A percentile compares a stretch with the other conserved stretches of the same genome.
Conservation (phyloP, 2,329 filamentous ascomycete species). For the Fusarium luffae region DNA sequence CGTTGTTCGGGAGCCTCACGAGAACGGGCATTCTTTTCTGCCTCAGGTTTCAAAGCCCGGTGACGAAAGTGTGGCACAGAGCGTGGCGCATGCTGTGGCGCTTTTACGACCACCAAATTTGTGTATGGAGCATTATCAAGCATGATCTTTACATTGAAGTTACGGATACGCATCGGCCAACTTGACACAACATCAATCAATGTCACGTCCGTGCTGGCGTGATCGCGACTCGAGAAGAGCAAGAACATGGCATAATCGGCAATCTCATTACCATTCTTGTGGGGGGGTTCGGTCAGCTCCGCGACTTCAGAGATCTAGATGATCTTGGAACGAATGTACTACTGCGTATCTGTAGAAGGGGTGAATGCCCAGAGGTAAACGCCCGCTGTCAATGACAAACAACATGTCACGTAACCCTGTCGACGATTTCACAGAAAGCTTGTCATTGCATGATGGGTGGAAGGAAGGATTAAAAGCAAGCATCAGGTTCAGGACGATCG, state of each 20-base stretch:
- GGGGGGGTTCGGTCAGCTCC: slow-evolving; percentile 1
- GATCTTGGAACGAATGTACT: slow-evolving; percentile 19
- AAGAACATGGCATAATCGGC: slow-evolving; percentile 23
- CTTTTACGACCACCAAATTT: slow-evolving; percentile 5
- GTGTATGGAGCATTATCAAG: background rate
- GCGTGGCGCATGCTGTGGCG: slow-evolving; percentile 10
- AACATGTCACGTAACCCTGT: slow-evolving; percentile 7
- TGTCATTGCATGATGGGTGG: background rate
- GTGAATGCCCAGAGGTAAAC: slow-evolving; percentile 5
- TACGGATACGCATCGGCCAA: background rate
- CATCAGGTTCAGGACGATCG: slow-evolving; percentile 31
- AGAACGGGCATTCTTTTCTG: slow-evolving; percentile 43
- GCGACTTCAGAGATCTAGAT: slow-evolving; percentile 15
- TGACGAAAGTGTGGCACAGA: background rate
- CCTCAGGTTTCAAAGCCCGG: slow-evolving; percentile 46
- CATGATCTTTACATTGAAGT: background rate
- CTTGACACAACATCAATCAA: slow-evolving; percentile 2
- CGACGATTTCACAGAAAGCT: slow-evolving; percentile 1
- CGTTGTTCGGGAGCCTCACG: slow-evolving; percentile 50
- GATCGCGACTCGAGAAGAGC: slow-evolving; percentile 10
- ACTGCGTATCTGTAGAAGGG: slow-evolving; percentile 1
- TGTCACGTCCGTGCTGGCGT: slow-evolving; percentile 12
- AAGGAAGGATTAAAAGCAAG: slow-evolving; percentile 19
- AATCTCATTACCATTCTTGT: slow-evolving; percentile 2
- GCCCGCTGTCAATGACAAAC: background rate